A percentile compares a stretch with the other conserved stretches of the same genome.
These are phyloP conservation scores for Emericellopsis atlantica DNA, from an alignment of 2,329 filamentous ascomycete genomes.

Conservation along the genomic window DNA sequence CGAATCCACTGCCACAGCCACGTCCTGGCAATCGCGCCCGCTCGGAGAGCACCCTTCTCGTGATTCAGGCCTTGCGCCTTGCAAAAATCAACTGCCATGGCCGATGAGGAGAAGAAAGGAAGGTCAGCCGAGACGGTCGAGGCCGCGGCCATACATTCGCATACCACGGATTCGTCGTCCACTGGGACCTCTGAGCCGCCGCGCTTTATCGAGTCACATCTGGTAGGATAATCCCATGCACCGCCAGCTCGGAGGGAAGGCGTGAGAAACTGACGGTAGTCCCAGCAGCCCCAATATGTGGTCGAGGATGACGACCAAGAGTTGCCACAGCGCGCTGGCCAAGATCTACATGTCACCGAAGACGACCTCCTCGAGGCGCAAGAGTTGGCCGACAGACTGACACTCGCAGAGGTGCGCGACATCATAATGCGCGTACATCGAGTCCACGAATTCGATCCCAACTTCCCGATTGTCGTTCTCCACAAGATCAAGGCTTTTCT, in stretches of 20 bases:
- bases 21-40: not conserved
- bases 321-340: conserved; percentile 4
- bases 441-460: conserved; percentile 28
- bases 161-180: not conserved
- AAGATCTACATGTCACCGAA: conserved; percentile 31
- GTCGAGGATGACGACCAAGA: not conserved
- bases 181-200: not conserved
- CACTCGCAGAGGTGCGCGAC: conserved; percentile 27
- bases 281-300: not conserved
- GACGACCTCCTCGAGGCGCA: conserved; percentile 31
- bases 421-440: conserved; percentile 26
- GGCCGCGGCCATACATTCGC: not conserved
- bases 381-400: conserved; percentile 27
- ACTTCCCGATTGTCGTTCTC: conserved; percentile 25
- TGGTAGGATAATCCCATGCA: not conserved
- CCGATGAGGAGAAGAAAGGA: conserved; percentile 2
- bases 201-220: not conserved
- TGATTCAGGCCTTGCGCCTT: not conserved
- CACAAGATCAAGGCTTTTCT: conserved; percentile 27
- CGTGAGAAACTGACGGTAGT: not conserved
- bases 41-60: not conserved
- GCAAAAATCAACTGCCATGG: not conserved
- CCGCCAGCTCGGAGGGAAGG: not conserved
- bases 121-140: not conserved
- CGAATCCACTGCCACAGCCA: no score